Evolutionary conservation across 2,329 filamentous ascomycete genomes (phyloP), one percentile per base, ranked within the genome.

Genomic region (Phaeoacremonium minimum): DNA sequence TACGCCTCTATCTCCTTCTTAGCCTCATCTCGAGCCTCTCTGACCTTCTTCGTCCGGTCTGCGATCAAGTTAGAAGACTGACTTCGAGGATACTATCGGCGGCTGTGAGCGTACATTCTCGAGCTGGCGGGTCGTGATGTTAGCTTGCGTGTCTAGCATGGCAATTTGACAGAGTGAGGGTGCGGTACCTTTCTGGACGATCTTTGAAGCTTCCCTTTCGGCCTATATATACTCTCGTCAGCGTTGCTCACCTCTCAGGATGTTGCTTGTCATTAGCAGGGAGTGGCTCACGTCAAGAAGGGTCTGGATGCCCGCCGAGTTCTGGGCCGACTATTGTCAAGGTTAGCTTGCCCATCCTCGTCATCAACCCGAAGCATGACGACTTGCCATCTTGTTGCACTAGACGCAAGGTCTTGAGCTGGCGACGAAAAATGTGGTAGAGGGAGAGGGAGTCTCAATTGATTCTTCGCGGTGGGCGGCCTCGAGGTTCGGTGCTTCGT

Each of bases 1-100:
- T 98, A 97, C 38, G 88, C 85, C 49, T 95, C 87, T 56, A 98
- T 95, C 64, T 98, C 91, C 69, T 95, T 95, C 70, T 96, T 94
- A 45, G 93, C 93, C 67, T 98, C 93, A 58, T 87, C 82, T 58
- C 91, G 87, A 46, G 93, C 93, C 70, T 97, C 93, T 69, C 88
- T 95, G 67, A 98, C 88, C 60, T 89, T 83, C 75, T 96, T 96
- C 45, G 93, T 96, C 58, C 93, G 89, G 76, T 89, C 85, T 89
- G 50, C 22, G 9, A n/a, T n/a, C n/a, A n/a, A n/a, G n/a, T n/a
- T n/a, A n/a, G n/a, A n/a, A n/a, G n/a, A n/a, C n/a, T n/a, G n/a
- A n/a, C n/a, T n/a, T n/a, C n/a, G n/a, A n/a, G 41, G 33, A 41
- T 37, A 39, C 17, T n/a, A 32, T 33, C 20, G 15, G 18, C 22